These are phyloP conservation scores for Trichothecium sympodiale DNA, from an alignment of 2,329 filamentous ascomycete genomes.

Conservation along the genomic window DNA sequence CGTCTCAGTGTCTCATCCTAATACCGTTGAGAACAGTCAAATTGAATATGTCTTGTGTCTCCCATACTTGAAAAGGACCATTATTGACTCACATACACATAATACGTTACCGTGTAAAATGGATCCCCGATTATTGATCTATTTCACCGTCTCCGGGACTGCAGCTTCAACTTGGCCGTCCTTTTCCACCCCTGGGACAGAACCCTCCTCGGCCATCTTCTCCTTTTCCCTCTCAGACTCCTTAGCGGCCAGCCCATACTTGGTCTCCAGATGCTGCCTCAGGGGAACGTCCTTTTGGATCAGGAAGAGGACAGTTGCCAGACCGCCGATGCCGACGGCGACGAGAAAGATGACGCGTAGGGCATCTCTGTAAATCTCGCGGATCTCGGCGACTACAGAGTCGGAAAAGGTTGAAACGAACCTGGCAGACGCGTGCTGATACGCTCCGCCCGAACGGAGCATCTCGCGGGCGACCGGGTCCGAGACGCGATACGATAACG, in stretches of 20 bases:
- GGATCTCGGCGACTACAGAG: conserved; percentile 10
- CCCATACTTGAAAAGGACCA: no score
- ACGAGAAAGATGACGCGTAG: conserved; percentile 13
- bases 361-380: conserved; percentile 12
- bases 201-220: no score
- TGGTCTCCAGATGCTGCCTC: conserved; percentile 16
- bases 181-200: no score
- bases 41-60: no score
- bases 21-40: no score
- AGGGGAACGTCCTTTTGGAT: conserved; percentile 15
- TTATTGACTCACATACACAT: no score
- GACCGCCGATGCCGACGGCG: conserved; percentile 8
- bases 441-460: conserved; percentile 15
- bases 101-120: no score
- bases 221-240: conserved; percentile 1
- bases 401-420: conserved; percentile 12
- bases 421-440: conserved; percentile 13
- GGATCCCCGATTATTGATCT: no score
- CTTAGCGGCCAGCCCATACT: conserved; percentile 13
- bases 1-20: no score
- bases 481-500: conserved; percentile 9
- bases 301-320: conserved; percentile 12
- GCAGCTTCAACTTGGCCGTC: no score
- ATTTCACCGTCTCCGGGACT: no score
- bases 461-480: conserved; percentile 7